Conservation (phyloP, 2,329 filamentous ascomycete genomes). For the Fusarium incarnatum region DNA sequence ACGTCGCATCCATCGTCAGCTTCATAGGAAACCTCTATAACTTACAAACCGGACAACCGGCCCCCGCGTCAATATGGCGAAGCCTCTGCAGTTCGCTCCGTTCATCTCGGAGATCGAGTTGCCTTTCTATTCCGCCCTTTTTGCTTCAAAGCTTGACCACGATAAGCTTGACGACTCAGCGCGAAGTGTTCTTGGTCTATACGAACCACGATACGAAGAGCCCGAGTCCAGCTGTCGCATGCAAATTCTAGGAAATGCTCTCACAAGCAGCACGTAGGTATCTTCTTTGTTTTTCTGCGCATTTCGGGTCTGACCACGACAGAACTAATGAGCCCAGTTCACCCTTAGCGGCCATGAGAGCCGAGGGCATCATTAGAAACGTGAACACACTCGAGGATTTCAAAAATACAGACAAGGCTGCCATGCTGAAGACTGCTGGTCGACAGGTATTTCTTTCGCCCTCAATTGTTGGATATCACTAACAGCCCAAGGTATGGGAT, state of each 20-base stretch:
- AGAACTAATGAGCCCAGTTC: constrained; percentile 62
- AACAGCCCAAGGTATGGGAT: constrained; percentile 83
- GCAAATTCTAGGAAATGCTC: constrained; percentile 88
- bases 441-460: constrained; percentile 68
- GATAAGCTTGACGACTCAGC: constrained; percentile 97
- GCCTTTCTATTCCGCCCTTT: constrained; percentile 93
- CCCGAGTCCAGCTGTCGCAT: constrained; percentile 85
- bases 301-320: constrained; percentile 34
- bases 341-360: constrained; percentile 78
- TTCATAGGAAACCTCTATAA: constrained; percentile 2
- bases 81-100: constrained; percentile 77
- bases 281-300: constrained; percentile 28
- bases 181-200: constrained; percentile 85
- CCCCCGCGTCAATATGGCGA: constrained; percentile 59
- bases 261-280: constrained; percentile 84
- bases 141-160: constrained; percentile 92
- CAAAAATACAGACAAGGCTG: constrained; percentile 81
- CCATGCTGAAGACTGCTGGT: constrained; percentile 81
- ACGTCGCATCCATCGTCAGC: constrained; percentile 1
- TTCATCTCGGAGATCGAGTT: constrained; percentile 96
- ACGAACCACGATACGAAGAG: constrained; percentile 82
- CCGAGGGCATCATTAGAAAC: constrained; percentile 94
- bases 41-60: not conserved
- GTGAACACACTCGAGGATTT: constrained; percentile 97
- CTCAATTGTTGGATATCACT: constrained; percentile 12